Evolutionary conservation across 2,329 filamentous ascomycete genomes (phyloP), one percentile per base, ranked within the genome.

Genomic region (Aureobasidium namibiae): DNA sequence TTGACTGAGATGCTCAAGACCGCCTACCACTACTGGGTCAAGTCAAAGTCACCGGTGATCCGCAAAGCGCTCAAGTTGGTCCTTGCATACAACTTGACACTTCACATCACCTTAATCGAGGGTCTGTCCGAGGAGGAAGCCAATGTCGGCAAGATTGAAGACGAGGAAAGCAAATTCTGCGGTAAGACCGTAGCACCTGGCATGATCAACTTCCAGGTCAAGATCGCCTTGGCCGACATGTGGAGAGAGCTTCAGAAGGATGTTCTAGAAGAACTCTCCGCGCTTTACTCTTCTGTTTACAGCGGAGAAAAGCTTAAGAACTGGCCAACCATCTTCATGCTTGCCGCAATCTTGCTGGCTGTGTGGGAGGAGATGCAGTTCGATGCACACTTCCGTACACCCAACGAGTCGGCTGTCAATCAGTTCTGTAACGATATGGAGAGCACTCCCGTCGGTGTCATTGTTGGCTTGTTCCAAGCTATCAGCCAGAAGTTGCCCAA

Each of bases 141-240:
- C 24, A 80, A 92, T 70, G 81, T 89, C 58, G 92, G 92, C 64
- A 87, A 89, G 76, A 92, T 97, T 64, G 85, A 92, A 54, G 89
- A 94, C 68, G 84, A 89, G 68, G 83, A 87, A 57, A 95, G 90
- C 65, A 94, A 90, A 72, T 96, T 88, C 80, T 87, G 83, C 67
- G 92, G 92, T 69, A 92, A 92, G 79, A 92, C 88, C 36, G 86
- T 96, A 63, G 92, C 92, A 16, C 92, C 92, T 13, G 92, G 96
- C 71, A 95, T 97, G 92, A 95, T 97, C 83, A 97, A 96, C 80
- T 96, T 96, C 83, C 90, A 96, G 78, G 91, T 97, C 80, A 97
- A 97, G 82, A 94, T 89, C 69, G 92, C 92, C 58, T 86, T 97
- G 76, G 92, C 92, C 65, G 91, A 95, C 69, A 95, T 96, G 90